Evolutionary conservation across 2,329 filamentous ascomycete species (phyloP).

Genomic region (Drechmeria coniospora): DNA sequence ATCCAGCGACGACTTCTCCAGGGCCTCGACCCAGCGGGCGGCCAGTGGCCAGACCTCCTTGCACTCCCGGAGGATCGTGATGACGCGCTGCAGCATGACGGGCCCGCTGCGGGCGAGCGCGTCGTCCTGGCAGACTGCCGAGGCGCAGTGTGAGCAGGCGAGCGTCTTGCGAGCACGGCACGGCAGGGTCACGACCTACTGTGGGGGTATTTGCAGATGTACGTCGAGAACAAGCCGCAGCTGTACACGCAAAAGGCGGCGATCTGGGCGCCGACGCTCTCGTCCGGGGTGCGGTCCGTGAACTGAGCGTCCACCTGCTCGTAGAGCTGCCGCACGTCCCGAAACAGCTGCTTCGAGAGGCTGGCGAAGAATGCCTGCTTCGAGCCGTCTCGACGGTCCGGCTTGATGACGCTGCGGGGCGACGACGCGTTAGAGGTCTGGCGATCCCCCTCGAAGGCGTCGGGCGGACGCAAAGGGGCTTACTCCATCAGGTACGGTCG

Average conservation of each 20-base stretch:
- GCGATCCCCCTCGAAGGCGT: constrained; percentile 1
- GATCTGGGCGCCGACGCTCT: constrained; percentile 38
- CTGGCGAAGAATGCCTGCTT: constrained; percentile 23
- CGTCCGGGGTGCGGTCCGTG: constrained; percentile 26
- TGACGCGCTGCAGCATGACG: constrained; percentile 29
- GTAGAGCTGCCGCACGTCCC: constrained; percentile 30
- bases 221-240: constrained; percentile 36
- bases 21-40: constrained; percentile 33
- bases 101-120: constrained; percentile 24
- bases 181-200: constrained; percentile 18
- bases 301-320: constrained; percentile 37
- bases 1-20: constrained; percentile 30
- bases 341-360: constrained; percentile 31
- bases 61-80: constrained; percentile 30
- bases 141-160: background rate
- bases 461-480: constrained; percentile 5
- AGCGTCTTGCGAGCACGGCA: background rate
- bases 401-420: constrained; percentile 29
- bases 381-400: constrained; percentile 21
- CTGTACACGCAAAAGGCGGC: constrained; percentile 39
- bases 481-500: constrained; percentile 38
- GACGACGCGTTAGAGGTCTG: too few species aligned
- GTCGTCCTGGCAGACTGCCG: constrained; percentile 26
- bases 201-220: constrained; percentile 34
- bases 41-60: constrained; percentile 37